phyloP scores from a whole-genome alignment of 2,329 filamentous ascomycete species.

The Metarhizium brunneum region DNA sequence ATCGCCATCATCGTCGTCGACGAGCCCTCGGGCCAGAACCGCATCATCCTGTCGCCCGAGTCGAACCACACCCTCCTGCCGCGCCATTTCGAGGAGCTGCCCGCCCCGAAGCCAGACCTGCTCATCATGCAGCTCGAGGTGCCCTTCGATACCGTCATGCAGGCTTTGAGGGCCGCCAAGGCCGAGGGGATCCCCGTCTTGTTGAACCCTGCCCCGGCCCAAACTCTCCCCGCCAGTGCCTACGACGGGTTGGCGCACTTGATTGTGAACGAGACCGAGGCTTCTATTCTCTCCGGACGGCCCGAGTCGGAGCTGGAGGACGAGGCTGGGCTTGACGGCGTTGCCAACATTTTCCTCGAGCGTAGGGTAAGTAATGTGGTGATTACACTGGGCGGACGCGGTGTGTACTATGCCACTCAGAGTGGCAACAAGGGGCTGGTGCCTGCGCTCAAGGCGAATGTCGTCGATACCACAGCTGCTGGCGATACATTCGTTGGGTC shows the following conservation, averaged over 20 bases:
- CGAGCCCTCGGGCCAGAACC: conserved; percentile 61
- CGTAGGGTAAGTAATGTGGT: conserved; percentile 69
- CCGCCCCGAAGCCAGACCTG: conserved; percentile 42
- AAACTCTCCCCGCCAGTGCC: conserved; percentile 54
- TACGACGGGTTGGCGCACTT: conserved; percentile 66
- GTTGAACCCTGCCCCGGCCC: conserved; percentile 78
- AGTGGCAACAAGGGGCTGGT: conserved; percentile 37
- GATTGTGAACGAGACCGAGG: conserved; percentile 87
- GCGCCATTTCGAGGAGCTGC: conserved; percentile 23
- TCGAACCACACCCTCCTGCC: conserved; percentile 50
- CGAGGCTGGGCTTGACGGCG: conserved; percentile 31
- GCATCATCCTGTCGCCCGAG: conserved; percentile 65
- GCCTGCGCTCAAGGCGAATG: conserved; percentile 57
- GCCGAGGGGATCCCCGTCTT: conserved; percentile 51
- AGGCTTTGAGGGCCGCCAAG: conserved; percentile 45
- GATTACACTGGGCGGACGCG: conserved; percentile 73
- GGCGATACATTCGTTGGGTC: conserved; percentile 91
- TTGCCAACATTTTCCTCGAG: conserved; percentile 52
- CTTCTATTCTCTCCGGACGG: conserved; percentile 58
- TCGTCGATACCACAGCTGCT: conserved; percentile 89
- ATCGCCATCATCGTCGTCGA: conserved; percentile 71
- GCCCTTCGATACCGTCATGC: conserved; percentile 54
- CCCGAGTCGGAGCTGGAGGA: conserved; percentile 39
- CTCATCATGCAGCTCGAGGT: conserved; percentile 75
- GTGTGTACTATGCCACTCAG: conserved; percentile 56